Base-by-base conservation (phyloP, 2,329 filamentous ascomycete species). In the Fusarium austroafricanum region DNA sequence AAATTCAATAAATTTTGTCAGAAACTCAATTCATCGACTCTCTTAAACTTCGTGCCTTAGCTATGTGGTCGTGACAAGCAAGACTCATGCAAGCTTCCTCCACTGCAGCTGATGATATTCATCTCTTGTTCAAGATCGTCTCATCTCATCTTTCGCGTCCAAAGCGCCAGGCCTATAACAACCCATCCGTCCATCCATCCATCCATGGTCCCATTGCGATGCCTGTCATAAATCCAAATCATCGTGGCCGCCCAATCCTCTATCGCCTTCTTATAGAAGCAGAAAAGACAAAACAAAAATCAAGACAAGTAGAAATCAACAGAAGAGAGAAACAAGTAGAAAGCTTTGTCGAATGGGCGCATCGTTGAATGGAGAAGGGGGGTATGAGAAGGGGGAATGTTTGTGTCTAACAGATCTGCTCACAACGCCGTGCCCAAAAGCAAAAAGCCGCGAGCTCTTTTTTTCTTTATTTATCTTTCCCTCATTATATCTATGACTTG, bases 401-500 rank as follows among this genome's bases (percentile, higher is more conserved):
- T 37, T 42, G 51, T 59, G 44, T 68, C 61, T 69, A 69, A 65
- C 66, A 66, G 52, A 68, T 68, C 65, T 69, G 61, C 52, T 69
- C 66, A 53, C 68, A 74, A 74, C 71, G 70, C 73, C 72, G 57
- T 72, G 68, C 65, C 71, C 65, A 68, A 69, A 64, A 64, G 59
- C 65, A 64, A 65, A 71, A 70, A 68, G 58, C 70, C 70, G 57
- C 42, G 61, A 57, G 61, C 65, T 70, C 66, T 70, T 56, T 67
- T 66, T 55, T 55, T 51, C 52, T 68, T 67, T 60, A 63, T 65
- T 67, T 54, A 52, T 61, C 51, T 58, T 65, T 62, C 43, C 60
- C 55, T 68, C 55, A 62, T 61, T 64, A 59, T 49, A 15, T 72
- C 72, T 79, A 83, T 71, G 80, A 83, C 81, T 90, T 89, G 79